Percentiles rank a stretch among this genome's conserved stretches.
Conservation (phyloP, 257 asterid species). For the Fraxinus americana region DNA sequence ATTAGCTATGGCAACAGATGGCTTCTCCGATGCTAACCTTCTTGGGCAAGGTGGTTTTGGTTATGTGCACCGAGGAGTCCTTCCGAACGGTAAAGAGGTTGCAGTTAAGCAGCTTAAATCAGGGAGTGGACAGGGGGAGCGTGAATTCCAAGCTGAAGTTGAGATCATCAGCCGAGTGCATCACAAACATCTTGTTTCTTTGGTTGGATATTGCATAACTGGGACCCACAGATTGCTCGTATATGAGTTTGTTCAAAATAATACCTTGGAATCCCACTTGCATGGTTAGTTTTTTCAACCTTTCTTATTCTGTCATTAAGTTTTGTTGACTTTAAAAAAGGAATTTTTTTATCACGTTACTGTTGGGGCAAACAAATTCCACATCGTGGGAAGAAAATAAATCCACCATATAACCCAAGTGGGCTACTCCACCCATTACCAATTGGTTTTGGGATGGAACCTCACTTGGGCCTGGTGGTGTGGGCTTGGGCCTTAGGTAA, state of each 20-base stretch:
- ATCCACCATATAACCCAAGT: too few relatives aligned
- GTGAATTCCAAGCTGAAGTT: conserved; percentile 51
- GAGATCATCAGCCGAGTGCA: conserved; percentile 49
- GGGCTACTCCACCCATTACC: too few relatives aligned
- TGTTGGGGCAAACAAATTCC: too few relatives aligned
- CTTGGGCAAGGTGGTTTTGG: conserved; percentile 99
- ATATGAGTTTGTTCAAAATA: conserved; percentile 67
- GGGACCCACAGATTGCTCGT: conserved; percentile 52
- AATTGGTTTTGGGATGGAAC: too few relatives aligned
- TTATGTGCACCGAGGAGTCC: conserved; percentile 83
- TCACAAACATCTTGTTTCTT: conserved; percentile 64
- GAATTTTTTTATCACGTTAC: background rate
- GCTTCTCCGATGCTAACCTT: conserved; percentile 83
- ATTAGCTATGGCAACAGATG: conserved; percentile 86
- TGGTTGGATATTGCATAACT: conserved; percentile 60
- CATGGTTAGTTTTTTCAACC: conserved; percentile 41
- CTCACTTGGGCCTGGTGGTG: too few relatives aligned
- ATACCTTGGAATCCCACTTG: conserved; percentile 62
- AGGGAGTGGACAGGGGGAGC: conserved; percentile 83
- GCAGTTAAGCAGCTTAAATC: conserved; percentile 85
- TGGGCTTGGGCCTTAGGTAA: too few relatives aligned
- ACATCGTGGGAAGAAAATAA: too few relatives aligned
- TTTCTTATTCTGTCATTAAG: too few relatives aligned
- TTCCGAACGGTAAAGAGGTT: conserved; percentile 85
- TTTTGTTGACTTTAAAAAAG: background rate